phyloP scores from a whole-genome alignment of 306 rosid genomes.

The Glycyrrhiza uralensis region DNA sequence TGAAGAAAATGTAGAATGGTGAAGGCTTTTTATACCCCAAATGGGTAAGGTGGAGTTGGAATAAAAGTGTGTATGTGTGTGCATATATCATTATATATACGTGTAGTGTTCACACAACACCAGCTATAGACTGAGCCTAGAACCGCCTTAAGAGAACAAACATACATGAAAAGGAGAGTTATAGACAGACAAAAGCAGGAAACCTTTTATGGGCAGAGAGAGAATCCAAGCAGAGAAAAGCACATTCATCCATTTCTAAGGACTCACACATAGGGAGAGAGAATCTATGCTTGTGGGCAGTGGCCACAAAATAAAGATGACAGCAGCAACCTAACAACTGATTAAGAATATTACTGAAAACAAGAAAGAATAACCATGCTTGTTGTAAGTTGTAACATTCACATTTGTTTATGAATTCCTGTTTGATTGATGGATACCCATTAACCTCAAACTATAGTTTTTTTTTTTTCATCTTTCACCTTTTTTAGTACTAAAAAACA shows the following conservation, averaged over 20 bases:
- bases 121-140: conserved; percentile 46
- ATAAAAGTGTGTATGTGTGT: conserved; percentile 51
- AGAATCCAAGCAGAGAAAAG: conserved; percentile 76
- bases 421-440: conserved; percentile 71
- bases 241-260: conserved; percentile 68
- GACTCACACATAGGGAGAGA: conserved; percentile 44
- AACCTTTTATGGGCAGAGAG: conserved; percentile 63
- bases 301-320: conserved; percentile 78
- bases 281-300: conserved; percentile 85
- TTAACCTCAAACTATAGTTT: conserved; percentile 42
- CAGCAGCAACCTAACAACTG: conserved; percentile 33
- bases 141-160: conserved; percentile 61
- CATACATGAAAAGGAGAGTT: conserved; percentile 66
- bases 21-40: conserved; percentile 56
- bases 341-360: conserved; percentile 81
- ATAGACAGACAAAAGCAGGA: conserved; percentile 69
- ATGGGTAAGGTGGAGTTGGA: conserved; percentile 54
- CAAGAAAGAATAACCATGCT: conserved; percentile 57
- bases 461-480: neutral
- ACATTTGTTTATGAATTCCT: conserved; percentile 65
- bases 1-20: conserved; percentile 59
- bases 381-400: conserved; percentile 57
- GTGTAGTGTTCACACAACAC: conserved; percentile 50
- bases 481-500: neutral
- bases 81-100: conserved; percentile 35